Evolutionary conservation across 2,329 filamentous ascomycete species (phyloP).

Genomic region (Calonectria hongkongensis): DNA sequence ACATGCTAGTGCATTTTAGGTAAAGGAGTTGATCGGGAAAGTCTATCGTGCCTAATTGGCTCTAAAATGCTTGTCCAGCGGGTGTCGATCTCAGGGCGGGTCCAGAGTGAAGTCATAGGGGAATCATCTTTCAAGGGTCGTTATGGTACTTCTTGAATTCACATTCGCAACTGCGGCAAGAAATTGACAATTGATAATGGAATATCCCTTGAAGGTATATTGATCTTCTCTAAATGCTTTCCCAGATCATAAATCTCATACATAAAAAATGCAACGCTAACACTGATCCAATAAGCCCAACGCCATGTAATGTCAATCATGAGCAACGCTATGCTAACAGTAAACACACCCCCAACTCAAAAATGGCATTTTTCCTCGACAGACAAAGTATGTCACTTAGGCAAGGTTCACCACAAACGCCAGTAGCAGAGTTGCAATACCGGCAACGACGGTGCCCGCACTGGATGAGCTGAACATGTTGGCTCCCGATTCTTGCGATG

Average conservation of each 20-base stretch:
- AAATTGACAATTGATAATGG: background rate
- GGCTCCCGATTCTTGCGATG: constrained; percentile 33
- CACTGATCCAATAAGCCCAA: background rate
- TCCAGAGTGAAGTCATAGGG: too few species aligned
- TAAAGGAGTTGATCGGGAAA: too few species aligned
- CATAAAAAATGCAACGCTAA: constrained; percentile 9
- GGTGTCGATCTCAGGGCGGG: background rate
- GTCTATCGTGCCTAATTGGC: background rate
- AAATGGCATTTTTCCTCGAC: background rate
- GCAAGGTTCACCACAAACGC: constrained; percentile 46
- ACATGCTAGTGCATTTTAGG: background rate
- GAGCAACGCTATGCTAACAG: constrained; percentile 10
- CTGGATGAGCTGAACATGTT: constrained; percentile 30
- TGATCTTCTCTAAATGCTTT: background rate
- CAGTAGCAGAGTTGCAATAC: constrained; percentile 41
- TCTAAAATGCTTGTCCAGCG: background rate
- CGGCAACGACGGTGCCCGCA: constrained; percentile 7
- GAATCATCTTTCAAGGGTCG: too few species aligned
- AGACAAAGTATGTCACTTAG: constrained; percentile 14
- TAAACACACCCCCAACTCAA: background rate
- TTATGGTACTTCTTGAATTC: background rate
- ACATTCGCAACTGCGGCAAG: background rate
- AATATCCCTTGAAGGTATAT: background rate
- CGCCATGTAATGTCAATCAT: background rate
- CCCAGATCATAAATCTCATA: background rate